phyloP scores from a whole-genome alignment of 306 rosid species.

The Senna siamea region DNA sequence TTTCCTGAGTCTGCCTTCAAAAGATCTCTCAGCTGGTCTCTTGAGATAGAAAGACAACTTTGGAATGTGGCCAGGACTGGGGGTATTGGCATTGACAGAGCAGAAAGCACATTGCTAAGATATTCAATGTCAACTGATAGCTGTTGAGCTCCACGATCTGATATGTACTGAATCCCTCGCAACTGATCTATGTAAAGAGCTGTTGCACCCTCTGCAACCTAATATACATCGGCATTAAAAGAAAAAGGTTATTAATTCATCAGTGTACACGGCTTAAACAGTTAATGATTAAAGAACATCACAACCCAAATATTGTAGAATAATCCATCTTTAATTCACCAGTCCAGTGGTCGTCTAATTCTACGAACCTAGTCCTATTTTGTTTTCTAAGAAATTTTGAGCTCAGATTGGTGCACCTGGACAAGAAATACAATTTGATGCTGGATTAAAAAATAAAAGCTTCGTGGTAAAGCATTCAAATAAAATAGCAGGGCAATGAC shows the following conservation, averaged over 20 bases:
- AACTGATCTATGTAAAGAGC: constrained; percentile 91
- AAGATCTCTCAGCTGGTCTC: constrained; percentile 80
- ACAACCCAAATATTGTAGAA: not conserved
- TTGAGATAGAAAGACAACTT: constrained; percentile 73
- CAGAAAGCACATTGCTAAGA: constrained; percentile 91
- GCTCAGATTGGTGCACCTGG: constrained; percentile 3
- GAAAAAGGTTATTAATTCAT: not conserved
- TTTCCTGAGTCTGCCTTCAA: constrained; percentile 66
- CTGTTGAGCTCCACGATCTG: constrained; percentile 94
- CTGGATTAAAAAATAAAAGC: constrained; percentile 7
- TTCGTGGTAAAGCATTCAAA: constrained; percentile 30
- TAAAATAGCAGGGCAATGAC: constrained; percentile 19
- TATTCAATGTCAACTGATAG: constrained; percentile 90
- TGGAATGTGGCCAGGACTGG: constrained; percentile 78
- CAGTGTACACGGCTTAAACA: not conserved
- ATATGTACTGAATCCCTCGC: constrained; percentile 81
- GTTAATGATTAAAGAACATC: not conserved
- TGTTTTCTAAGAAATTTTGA: not conserved
- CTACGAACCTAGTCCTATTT: not conserved
- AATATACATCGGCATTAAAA: constrained; percentile 18
- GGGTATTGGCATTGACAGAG: constrained; percentile 90
- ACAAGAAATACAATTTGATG: constrained; percentile 29
- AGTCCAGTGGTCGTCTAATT: constrained; percentile 13
- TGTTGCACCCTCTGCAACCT: constrained; percentile 99
- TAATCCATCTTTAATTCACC: constrained; percentile 2